Conservation (phyloP, 257 asterid species). For the Parsonsia alboflavescens region DNA sequence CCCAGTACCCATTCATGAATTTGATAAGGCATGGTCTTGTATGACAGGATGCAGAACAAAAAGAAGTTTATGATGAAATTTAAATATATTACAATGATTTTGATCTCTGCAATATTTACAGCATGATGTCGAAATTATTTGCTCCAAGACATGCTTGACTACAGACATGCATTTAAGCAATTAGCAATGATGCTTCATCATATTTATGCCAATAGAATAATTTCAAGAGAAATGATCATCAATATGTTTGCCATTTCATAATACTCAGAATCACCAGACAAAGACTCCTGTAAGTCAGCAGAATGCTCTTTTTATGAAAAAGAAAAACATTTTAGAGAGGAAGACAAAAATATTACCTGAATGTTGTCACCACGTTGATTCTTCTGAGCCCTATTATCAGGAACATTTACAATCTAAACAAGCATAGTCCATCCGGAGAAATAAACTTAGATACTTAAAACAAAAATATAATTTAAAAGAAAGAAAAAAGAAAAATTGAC, state of each 20-base stretch:
- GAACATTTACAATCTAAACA: slow-evolving; percentile 69
- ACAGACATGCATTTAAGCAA: background rate
- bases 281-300: background rate
- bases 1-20: background rate
- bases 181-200: background rate
- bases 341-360: slow-evolving; percentile 47
- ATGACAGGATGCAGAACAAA: background rate
- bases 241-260: background rate
- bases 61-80: background rate
- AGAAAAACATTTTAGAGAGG: background rate
- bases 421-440: slow-evolving; percentile 9
- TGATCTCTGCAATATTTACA: background rate
- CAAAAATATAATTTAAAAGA: background rate
- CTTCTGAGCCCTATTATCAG: slow-evolving; percentile 66
- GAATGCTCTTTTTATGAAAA: background rate
- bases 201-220: background rate
- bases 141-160: background rate
- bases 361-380: slow-evolving; percentile 54
- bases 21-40: background rate
- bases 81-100: background rate
- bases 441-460: slow-evolving; percentile 6
- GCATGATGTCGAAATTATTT: background rate
- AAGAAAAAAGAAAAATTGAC: background rate
- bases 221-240: background rate
- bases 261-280: background rate